Percentiles rank a stretch among this genome's conserved stretches.
Conservation (phyloP, 139 green algal species). For the Eudorina sp. region DNA sequence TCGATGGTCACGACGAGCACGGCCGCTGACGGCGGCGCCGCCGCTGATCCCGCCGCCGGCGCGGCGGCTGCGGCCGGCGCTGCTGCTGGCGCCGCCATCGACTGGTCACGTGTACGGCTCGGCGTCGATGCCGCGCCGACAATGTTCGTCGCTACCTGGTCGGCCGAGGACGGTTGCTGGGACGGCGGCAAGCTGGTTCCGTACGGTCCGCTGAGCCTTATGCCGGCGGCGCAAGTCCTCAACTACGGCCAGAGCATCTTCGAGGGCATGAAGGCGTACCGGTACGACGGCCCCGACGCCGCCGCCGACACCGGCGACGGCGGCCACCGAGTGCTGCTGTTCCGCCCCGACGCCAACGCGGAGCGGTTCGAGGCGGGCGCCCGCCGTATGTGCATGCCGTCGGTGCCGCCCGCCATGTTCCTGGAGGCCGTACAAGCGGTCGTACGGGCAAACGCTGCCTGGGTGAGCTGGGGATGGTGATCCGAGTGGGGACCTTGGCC, state of each 20-base stretch:
- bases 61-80: neutral
- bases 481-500: no score
- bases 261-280: slow-evolving; percentile 97
- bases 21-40: neutral
- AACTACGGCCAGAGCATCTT: slow-evolving; percentile 98
- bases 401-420: slow-evolving; percentile 31
- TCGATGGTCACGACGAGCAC: neutral
- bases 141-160: slow-evolving; percentile 86
- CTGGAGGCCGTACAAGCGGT: slow-evolving; percentile 9
- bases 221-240: slow-evolving; percentile 87
- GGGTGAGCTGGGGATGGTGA: neutral
- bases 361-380: slow-evolving; percentile 29
- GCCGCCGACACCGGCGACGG: slow-evolving; percentile 58
- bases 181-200: slow-evolving; percentile 73
- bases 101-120: slow-evolving; percentile 27
- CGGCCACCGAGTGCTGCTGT: neutral
- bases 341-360: slow-evolving; percentile 49
- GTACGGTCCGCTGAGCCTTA: slow-evolving; percentile 88
- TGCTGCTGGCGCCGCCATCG: neutral
- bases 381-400: slow-evolving; percentile 43
- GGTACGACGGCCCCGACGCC: slow-evolving; percentile 66
- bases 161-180: slow-evolving; percentile 63
- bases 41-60: neutral
- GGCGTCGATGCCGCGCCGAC: slow-evolving; percentile 48
- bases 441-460: slow-evolving; percentile 12